Conservation (phyloP, 345 rosid species). For the Streptanthus diversifolius region DNA sequence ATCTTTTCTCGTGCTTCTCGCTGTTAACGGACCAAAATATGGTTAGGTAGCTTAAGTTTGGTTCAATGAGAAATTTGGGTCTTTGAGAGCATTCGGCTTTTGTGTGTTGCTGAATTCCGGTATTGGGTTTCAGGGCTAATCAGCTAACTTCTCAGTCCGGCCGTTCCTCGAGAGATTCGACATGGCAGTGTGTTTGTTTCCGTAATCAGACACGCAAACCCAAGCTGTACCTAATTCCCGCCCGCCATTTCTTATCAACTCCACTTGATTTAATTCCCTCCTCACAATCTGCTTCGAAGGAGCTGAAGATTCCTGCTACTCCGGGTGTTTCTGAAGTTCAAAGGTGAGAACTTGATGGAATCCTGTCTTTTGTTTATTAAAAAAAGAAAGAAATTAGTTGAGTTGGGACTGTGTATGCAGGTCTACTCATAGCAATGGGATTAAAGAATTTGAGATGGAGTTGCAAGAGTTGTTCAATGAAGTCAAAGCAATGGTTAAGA, state of each 20-base stretch:
- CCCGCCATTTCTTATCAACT: slow-evolving; percentile 31
- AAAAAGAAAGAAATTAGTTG: background rate
- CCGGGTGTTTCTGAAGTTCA: slow-evolving; percentile 39
- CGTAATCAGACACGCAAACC: slow-evolving; percentile 32
- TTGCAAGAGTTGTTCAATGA: slow-evolving; percentile 68
- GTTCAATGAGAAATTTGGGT: background rate
- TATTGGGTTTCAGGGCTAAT: slow-evolving; percentile 36
- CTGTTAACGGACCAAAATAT: background rate
- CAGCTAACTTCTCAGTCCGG: slow-evolving; percentile 23
- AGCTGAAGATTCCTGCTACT: slow-evolving; percentile 27
- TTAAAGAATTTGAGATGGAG: slow-evolving; percentile 54
- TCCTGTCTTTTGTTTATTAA: background rate
- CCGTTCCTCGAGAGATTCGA: slow-evolving; percentile 17
- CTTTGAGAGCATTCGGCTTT: background rate
- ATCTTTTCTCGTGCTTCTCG: background rate
- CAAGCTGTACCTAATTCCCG: slow-evolving; percentile 39
- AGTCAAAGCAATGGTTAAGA: slow-evolving; percentile 55
- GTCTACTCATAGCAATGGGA: slow-evolving; percentile 41
- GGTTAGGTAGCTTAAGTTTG: background rate
- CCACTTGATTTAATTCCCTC: slow-evolving; percentile 30
- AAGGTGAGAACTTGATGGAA: slow-evolving; percentile 38
- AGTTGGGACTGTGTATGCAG: slow-evolving; percentile 22
- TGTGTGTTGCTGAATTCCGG: background rate
- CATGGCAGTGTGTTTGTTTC: slow-evolving; percentile 28
- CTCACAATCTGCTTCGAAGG: slow-evolving; percentile 27